phyloP scores from a whole-genome alignment of 1,284 basidiomycete species.

The Ganoderma resinaceum region DNA sequence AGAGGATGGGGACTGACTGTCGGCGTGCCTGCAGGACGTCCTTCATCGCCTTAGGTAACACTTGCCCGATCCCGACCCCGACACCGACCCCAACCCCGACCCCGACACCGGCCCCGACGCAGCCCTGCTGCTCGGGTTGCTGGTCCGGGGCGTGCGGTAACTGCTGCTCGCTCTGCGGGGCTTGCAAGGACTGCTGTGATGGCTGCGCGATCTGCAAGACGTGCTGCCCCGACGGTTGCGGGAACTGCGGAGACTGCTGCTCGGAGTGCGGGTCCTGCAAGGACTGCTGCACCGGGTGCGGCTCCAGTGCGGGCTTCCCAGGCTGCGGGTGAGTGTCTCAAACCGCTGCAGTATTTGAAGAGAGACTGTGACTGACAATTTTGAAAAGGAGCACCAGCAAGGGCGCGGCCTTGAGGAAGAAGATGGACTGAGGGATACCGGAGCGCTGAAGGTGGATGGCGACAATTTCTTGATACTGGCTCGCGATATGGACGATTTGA shows the following conservation, averaged over 20 bases:
- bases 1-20: not conserved
- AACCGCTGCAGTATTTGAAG: not conserved
- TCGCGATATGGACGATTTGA: not conserved
- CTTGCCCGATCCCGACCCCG: too few relatives aligned
- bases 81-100: too few relatives aligned
- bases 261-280: not conserved
- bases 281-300: not conserved
- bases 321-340: not conserved
- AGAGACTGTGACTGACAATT: not conserved
- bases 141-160: not conserved
- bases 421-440: not conserved
- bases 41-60: too few relatives aligned
- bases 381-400: not conserved
- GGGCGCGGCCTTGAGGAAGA: not conserved
- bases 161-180: not conserved
- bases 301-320: not conserved
- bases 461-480: not conserved
- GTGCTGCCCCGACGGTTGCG: too few relatives aligned
- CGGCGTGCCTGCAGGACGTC: not conserved
- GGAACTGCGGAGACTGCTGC: not conserved
- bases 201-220: too few relatives aligned
- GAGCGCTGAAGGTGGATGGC: not conserved
- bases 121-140: not conserved
- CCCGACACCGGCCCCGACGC: not conserved
- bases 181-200: too few relatives aligned